Conservation (phyloP, 176 grass and related monocot genomes). For the Rhynchospora tenuis region DNA sequence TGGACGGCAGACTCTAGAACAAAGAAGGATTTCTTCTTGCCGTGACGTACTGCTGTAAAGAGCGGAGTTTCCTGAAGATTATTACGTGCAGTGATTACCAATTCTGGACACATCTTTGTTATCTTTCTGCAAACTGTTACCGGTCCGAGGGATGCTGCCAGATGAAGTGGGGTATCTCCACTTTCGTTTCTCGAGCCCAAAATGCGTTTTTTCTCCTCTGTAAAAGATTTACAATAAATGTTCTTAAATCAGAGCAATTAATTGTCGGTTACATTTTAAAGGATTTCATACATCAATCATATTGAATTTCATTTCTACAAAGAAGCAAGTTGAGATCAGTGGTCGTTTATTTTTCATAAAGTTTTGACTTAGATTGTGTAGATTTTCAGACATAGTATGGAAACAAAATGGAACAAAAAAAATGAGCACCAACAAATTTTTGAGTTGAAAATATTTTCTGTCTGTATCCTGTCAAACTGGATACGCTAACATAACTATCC, state of each 20-base stretch:
- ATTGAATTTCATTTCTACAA: not conserved
- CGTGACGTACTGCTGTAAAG: not conserved
- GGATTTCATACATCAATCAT: not conserved
- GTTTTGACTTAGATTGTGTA: not conserved
- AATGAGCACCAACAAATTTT: too few species aligned
- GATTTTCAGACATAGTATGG: not conserved
- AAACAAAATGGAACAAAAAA: too few species aligned
- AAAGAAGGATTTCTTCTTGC: not conserved
- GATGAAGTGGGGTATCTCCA: constrained; percentile 3
- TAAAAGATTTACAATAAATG: not conserved
- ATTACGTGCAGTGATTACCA: not conserved
- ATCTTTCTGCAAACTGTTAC: not conserved
- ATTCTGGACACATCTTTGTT: not conserved
- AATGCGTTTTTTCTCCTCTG: not conserved
- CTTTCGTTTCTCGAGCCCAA: not conserved
- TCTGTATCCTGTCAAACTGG: not conserved
- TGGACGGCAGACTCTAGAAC: not conserved
- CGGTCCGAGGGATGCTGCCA: not conserved
- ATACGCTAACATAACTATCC: not conserved
- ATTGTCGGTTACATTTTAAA: not conserved
- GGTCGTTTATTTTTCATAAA: not conserved
- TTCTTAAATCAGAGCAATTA: not conserved
- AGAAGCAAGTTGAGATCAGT: not conserved
- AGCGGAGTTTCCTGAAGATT: not conserved
- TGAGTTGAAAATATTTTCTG: not conserved